A percentile compares a stretch with the other conserved stretches of the same genome.
Evolutionary conservation across 441 rosid species (phyloP).

Genomic region (California macrophylla): DNA sequence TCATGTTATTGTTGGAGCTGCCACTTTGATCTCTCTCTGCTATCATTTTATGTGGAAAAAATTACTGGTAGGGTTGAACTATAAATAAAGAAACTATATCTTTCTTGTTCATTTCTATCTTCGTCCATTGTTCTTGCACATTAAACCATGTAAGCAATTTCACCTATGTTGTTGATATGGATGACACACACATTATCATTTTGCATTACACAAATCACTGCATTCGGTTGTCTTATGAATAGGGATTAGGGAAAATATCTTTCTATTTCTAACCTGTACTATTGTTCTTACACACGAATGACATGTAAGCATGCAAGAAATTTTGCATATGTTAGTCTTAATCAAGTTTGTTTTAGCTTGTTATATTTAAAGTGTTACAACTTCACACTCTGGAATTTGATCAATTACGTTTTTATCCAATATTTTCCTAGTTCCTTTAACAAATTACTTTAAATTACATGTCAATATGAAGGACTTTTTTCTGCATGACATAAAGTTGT

Average conservation of each 20-base stretch:
- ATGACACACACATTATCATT: neutral
- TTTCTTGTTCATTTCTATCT: neutral
- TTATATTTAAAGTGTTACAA: neutral
- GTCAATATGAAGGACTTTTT: neutral
- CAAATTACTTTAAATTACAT: neutral
- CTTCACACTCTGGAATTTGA: neutral
- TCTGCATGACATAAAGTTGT: neutral
- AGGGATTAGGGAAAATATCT: neutral
- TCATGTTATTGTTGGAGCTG: neutral
- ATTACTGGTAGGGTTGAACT: neutral
- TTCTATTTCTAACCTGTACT: neutral
- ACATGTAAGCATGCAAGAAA: neutral
- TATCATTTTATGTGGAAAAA: neutral
- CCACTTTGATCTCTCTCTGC: neutral
- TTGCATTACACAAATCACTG: neutral
- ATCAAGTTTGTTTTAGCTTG: neutral
- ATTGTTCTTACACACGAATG: neutral
- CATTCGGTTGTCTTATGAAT: neutral
- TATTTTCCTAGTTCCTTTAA: neutral
- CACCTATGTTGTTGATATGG: neutral
- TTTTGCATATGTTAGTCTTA: neutral
- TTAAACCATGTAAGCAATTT: neutral
- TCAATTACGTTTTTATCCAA: neutral
- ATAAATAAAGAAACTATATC: neutral
- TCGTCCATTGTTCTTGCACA: neutral